Evolutionary conservation across 2,329 filamentous ascomycete genomes (phyloP).

Genomic region (Fusarium sp.): DNA sequence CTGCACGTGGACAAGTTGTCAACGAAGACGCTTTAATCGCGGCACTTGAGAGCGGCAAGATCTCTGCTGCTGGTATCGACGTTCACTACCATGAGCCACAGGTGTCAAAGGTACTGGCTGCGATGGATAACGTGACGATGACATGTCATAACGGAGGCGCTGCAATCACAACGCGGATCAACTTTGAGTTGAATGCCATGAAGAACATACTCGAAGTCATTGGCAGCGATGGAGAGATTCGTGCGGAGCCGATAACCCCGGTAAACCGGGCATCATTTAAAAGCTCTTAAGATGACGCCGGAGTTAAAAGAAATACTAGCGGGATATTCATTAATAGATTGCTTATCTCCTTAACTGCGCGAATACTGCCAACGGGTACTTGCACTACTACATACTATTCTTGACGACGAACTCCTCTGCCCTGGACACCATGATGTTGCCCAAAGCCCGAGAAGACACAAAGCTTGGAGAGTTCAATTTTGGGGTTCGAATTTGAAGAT

Average conservation of each 20-base stretch:
- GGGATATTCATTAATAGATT: neutral
- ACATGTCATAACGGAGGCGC: slow-evolving; percentile 54
- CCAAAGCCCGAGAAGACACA: no score
- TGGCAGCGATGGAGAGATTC: slow-evolving; percentile 31
- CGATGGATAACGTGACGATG: slow-evolving; percentile 55
- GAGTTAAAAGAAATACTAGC: neutral
- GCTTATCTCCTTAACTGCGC: no score
- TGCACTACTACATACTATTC: no score
- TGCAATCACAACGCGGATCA: slow-evolving; percentile 54
- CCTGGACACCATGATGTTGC: no score
- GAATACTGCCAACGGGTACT: no score
- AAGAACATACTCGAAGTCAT: slow-evolving; percentile 41
- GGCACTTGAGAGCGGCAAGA: slow-evolving; percentile 59
- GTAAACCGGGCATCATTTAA: slow-evolving; percentile 29
- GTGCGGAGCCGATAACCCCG: slow-evolving; percentile 23
- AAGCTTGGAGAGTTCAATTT: no score
- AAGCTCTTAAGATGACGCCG: neutral
- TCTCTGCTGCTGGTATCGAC: slow-evolving; percentile 63
- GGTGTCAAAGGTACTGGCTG: slow-evolving; percentile 54
- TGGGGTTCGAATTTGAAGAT: no score
- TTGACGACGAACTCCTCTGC: no score
- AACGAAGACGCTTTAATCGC: slow-evolving; percentile 63
- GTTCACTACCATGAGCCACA: slow-evolving; percentile 67
- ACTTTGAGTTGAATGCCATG: slow-evolving; percentile 51
- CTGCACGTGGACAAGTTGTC: slow-evolving; percentile 63